A percentile compares a stretch with the other conserved stretches of the same genome.
These are phyloP conservation scores for Capniomyces stellatus DNA, from an alignment of 371 early-diverging fungal genomes.

Conservation along the genomic window DNA sequence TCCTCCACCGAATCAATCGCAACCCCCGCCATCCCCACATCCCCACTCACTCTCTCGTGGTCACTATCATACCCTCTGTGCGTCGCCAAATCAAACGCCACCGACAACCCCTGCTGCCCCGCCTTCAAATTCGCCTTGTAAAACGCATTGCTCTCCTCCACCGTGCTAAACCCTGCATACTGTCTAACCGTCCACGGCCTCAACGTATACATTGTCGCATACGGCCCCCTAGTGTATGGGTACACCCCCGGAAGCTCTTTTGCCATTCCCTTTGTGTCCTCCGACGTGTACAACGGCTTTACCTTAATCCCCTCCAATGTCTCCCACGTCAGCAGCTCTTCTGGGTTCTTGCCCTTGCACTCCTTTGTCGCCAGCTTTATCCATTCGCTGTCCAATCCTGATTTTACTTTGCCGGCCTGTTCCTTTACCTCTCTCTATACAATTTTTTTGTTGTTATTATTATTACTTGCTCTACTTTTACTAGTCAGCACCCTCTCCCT, in stretches of 20 bases:
- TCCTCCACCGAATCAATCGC: conserved; percentile 79
- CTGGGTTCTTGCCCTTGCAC: conserved; percentile 64
- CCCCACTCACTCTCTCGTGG: conserved; percentile 66
- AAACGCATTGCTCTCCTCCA: conserved; percentile 68
- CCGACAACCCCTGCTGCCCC: conserved; percentile 68
- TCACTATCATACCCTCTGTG: conserved; percentile 75
- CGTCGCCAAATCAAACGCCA: conserved; percentile 74
- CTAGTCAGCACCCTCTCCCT: no score
- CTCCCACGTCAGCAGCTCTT: conserved; percentile 44
- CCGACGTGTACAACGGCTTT: conserved; percentile 62
- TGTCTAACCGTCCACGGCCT: conserved; percentile 72
- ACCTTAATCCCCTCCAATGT: conserved; percentile 69
- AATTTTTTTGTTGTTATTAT: no score
- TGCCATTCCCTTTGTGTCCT: conserved; percentile 32
- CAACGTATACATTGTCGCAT: conserved; percentile 75
- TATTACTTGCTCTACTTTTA: no score
- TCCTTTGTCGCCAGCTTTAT: conserved; percentile 50
- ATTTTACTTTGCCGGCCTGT: no score
- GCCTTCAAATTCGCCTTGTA: conserved; percentile 70
- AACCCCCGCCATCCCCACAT: conserved; percentile 85
- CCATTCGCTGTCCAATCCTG: conserved; percentile 39
- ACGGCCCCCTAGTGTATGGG: conserved; percentile 71
- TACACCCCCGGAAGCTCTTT: conserved; percentile 62
- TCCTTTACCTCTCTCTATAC: no score
- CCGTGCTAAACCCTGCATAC: conserved; percentile 80